Evolutionary conservation across 2,329 filamentous ascomycete genomes (phyloP).

Genomic region (Daldinia sp.): DNA sequence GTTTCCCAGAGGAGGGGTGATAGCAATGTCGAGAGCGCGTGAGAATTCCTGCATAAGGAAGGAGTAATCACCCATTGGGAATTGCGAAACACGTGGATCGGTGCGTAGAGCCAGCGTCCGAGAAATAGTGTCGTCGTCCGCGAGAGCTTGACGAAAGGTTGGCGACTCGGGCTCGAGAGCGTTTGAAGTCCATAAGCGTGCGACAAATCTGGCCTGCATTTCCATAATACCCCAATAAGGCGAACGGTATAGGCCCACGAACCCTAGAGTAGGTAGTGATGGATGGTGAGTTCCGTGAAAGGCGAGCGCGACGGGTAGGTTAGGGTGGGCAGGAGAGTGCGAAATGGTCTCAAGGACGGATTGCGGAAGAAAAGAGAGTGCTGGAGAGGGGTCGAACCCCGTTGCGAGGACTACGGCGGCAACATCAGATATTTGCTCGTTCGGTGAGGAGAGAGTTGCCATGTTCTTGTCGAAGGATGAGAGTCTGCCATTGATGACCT

Average conservation of each 20-base stretch:
- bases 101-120: conserved; percentile 64
- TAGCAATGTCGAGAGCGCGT: conserved; percentile 66
- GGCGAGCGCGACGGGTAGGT: conserved; percentile 74
- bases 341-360: conserved; percentile 68
- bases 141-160: conserved; percentile 57
- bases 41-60: conserved; percentile 80
- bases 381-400: conserved; percentile 75
- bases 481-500: conserved; percentile 63
- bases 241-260: conserved; percentile 86
- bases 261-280: conserved; percentile 73
- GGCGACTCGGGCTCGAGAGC: conserved; percentile 22
- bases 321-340: conserved; percentile 65
- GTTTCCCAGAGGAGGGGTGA: conserved; percentile 51
- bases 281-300: conserved; percentile 75
- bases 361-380: conserved; percentile 72
- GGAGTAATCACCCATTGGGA: conserved; percentile 85
- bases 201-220: conserved; percentile 81
- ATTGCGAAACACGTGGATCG: conserved; percentile 71
- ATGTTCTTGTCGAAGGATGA: conserved; percentile 53
- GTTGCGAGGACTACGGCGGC: conserved; percentile 80
- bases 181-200: conserved; percentile 66
- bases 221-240: conserved; percentile 91
- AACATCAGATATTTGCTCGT: conserved; percentile 64
- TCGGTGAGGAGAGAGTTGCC: conserved; percentile 51
- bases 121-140: conserved; percentile 59